Evolutionary conservation across 2,329 filamentous ascomycete species (phyloP).

Genomic region (Aureobasidium sp.): DNA sequence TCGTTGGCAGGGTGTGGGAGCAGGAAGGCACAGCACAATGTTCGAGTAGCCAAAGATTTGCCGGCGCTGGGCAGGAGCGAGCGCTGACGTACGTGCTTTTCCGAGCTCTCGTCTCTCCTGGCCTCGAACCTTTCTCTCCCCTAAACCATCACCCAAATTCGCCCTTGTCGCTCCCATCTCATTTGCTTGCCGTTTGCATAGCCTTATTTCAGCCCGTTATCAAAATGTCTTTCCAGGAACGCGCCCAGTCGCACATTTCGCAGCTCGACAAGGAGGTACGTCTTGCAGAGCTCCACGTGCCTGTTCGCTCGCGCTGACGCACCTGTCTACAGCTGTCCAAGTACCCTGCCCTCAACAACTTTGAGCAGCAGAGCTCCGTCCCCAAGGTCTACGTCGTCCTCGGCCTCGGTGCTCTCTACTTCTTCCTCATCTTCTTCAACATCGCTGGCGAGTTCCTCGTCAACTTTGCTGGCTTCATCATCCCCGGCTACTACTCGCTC

Average conservation of each 20-base stretch:
- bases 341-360: slow-evolving; percentile 74
- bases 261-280: slow-evolving; percentile 78
- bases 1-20: background rate
- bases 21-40: background rate
- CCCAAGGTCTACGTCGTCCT: slow-evolving; percentile 82
- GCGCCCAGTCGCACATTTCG: slow-evolving; percentile 67
- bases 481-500: slow-evolving; percentile 80
- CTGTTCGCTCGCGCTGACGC: slow-evolving; percentile 17
- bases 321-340: slow-evolving; percentile 62
- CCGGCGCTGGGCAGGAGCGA: background rate
- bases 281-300: slow-evolving; percentile 20
- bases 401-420: slow-evolving; percentile 70
- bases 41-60: background rate
- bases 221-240: slow-evolving; percentile 67
- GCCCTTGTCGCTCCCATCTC: background rate
- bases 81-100: background rate
- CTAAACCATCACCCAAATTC: background rate
- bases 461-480: slow-evolving; percentile 76
- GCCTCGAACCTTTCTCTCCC: background rate
- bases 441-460: slow-evolving; percentile 81
- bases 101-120: slow-evolving; percentile 1
- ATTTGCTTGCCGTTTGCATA: slow-evolving; percentile 14
- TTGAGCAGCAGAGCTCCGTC: slow-evolving; percentile 75
- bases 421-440: slow-evolving; percentile 90
- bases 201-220: background rate